Evolutionary conservation across 208 protist genomes (phyloP).

Genomic region (Crithidia bombi): DNA sequence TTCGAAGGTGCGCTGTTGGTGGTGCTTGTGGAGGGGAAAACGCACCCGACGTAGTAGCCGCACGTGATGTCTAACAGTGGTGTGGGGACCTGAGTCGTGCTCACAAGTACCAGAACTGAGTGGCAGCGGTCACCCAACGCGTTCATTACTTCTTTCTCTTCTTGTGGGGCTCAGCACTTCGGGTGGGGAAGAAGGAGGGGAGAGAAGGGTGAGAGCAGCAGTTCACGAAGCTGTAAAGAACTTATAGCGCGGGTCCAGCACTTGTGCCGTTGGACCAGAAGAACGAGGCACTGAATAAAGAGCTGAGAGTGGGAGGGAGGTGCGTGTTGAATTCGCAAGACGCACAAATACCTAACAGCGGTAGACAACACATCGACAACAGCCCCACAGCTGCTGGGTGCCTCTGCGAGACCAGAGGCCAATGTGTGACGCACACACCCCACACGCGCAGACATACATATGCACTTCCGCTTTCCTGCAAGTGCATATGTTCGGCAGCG

Average conservation of each 20-base stretch:
- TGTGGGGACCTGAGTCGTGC: not conserved
- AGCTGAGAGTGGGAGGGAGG: not conserved
- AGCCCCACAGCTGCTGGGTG: too few relatives aligned
- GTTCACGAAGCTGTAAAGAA: not conserved
- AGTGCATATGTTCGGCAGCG: too few relatives aligned
- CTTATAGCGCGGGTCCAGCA: too few relatives aligned
- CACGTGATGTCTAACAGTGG: not conserved
- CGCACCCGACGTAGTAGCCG: constrained; percentile 31
- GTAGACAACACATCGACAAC: too few relatives aligned
- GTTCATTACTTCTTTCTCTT: constrained; percentile 36
- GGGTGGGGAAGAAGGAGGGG: not conserved
- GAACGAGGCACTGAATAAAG: too few relatives aligned
- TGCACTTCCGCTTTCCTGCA: too few relatives aligned
- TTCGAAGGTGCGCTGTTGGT: not conserved
- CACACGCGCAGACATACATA: too few relatives aligned
- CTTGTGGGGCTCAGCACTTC: not conserved
- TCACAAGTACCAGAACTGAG: constrained; percentile 40
- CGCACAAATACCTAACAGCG: too few relatives aligned
- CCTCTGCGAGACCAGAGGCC: too few relatives aligned
- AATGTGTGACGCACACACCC: too few relatives aligned
- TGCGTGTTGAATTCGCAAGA: not conserved
- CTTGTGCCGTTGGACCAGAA: too few relatives aligned
- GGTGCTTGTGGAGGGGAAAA: constrained; percentile 7
- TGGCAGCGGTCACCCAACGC: constrained; percentile 37
- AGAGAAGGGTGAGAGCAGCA: not conserved